A percentile compares a stretch with the other conserved stretches of the same genome.
Evolutionary conservation across 768 basidiomycete genomes (phyloP).

Genomic region (Kwoniella europaea): DNA sequence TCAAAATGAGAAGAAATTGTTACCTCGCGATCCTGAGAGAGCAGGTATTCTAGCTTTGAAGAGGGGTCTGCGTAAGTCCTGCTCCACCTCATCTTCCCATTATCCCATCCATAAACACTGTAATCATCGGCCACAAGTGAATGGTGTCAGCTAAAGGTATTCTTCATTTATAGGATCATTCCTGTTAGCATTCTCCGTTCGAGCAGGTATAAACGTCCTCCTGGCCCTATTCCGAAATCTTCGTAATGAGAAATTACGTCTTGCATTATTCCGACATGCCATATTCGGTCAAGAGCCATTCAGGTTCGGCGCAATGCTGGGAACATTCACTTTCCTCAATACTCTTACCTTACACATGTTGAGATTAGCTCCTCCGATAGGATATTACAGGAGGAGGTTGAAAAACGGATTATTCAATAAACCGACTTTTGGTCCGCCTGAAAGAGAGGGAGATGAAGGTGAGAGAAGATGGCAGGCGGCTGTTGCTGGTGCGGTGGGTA

Average conservation of each 20-base stretch:
- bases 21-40: constrained; percentile 54
- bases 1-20: constrained; percentile 44
- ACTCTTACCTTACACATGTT: constrained; percentile 55
- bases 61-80: constrained; percentile 46
- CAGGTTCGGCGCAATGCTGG: constrained; percentile 86
- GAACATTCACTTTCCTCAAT: constrained; percentile 57
- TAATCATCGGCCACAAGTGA: too few relatives aligned
- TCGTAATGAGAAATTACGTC: constrained; percentile 65
- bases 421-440: constrained; percentile 54
- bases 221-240: constrained; percentile 76
- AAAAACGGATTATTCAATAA: constrained; percentile 36
- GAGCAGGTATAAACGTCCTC: constrained; percentile 81
- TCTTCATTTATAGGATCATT: constrained; percentile 70
- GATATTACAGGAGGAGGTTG: constrained; percentile 47
- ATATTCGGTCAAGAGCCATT: constrained; percentile 81
- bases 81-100: background rate
- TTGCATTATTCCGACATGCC: constrained; percentile 75
- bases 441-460: constrained; percentile 46
- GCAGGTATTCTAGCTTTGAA: constrained; percentile 52
- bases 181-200: constrained; percentile 76
- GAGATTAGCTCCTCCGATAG: constrained; percentile 52
- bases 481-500: constrained; percentile 56
- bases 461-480: constrained; percentile 58
- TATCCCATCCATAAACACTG: background rate
- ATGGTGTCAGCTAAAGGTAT: background rate